Conservation (phyloP, 345 rosid genomes). For the Eucalyptus marginata region DNA sequence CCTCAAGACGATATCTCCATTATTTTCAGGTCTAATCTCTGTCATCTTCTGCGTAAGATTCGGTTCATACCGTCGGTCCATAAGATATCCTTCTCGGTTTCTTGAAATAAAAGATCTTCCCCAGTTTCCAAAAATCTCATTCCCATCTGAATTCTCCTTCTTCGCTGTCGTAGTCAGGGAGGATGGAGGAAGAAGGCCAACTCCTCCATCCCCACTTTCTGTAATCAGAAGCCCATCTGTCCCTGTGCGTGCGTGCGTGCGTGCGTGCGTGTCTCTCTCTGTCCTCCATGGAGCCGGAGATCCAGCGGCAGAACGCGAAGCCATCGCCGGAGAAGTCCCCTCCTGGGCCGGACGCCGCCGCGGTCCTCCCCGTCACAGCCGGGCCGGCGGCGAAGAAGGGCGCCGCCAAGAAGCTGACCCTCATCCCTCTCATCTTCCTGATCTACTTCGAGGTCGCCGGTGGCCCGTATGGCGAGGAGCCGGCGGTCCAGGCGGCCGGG, state of each 20-base stretch:
- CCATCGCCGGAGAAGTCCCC: not conserved
- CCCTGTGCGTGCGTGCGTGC: not conserved
- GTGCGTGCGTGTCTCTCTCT: no score
- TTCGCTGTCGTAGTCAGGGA: not conserved
- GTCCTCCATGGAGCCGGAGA: not conserved
- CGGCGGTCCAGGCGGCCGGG: conserved; percentile 69
- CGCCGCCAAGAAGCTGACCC: conserved; percentile 35
- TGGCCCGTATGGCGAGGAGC: conserved; percentile 77
- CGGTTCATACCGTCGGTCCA: not conserved
- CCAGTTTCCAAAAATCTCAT: not conserved
- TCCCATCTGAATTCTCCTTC: not conserved
- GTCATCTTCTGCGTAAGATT: not conserved
- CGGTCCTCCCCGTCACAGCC: not conserved
- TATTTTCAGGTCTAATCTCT: not conserved
- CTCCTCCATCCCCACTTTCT: not conserved
- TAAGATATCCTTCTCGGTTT: no score
- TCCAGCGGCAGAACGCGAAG: not conserved
- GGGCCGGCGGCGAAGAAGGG: not conserved
- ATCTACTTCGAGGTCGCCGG: conserved; percentile 94
- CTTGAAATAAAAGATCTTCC: not conserved
- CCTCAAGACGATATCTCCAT: not conserved
- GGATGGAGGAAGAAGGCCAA: not conserved
- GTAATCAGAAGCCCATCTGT: not conserved
- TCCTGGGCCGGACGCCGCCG: not conserved
- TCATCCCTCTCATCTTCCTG: conserved; percentile 70